Conservation (phyloP, 192 early-diverging fungal species). For the Chytriomyces hyalinus region DNA sequence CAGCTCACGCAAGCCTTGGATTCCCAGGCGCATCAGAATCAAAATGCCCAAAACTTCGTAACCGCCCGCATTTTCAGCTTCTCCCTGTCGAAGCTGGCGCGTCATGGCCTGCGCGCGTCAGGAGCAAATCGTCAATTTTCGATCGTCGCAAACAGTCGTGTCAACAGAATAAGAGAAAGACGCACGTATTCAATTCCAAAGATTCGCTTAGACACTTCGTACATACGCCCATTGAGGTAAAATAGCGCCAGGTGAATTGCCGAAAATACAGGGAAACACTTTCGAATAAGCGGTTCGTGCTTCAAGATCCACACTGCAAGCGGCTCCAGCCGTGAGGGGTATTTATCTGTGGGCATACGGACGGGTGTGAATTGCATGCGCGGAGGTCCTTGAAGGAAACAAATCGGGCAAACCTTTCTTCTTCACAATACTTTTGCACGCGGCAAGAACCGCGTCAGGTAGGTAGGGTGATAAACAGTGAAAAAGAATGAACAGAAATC, state of each 20-base stretch:
- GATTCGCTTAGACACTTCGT: slow-evolving; percentile 80
- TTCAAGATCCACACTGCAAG: slow-evolving; percentile 4
- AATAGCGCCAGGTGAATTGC: slow-evolving; percentile 83
- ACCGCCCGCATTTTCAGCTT: slow-evolving; percentile 63
- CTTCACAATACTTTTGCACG: slow-evolving; percentile 15
- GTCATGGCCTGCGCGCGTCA: slow-evolving; percentile 66
- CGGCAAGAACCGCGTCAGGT: slow-evolving; percentile 1
- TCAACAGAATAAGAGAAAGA: background rate
- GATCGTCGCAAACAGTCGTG: background rate
- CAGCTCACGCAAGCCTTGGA: slow-evolving; percentile 54
- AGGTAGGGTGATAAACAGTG: slow-evolving; percentile 35
- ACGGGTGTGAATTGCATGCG: too few species aligned
- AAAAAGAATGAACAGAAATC: slow-evolving; percentile 27
- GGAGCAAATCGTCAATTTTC: background rate
- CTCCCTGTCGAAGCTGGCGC: slow-evolving; percentile 72
- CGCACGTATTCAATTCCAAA: slow-evolving; percentile 79
- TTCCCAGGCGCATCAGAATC: slow-evolving; percentile 73
- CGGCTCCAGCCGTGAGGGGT: background rate
- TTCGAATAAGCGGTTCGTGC: slow-evolving; percentile 6
- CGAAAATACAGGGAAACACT: slow-evolving; percentile 4
- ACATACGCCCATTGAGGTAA: slow-evolving; percentile 86
- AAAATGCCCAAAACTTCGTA: slow-evolving; percentile 89
- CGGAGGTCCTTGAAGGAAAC: too few species aligned
- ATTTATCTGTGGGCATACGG: too few species aligned
- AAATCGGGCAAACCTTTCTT: background rate